A percentile compares a stretch with the other conserved stretches of the same genome.
These are phyloP conservation scores for Asterochloris sp. DNA, from an alignment of 139 green algal species.

Conservation along the genomic window DNA sequence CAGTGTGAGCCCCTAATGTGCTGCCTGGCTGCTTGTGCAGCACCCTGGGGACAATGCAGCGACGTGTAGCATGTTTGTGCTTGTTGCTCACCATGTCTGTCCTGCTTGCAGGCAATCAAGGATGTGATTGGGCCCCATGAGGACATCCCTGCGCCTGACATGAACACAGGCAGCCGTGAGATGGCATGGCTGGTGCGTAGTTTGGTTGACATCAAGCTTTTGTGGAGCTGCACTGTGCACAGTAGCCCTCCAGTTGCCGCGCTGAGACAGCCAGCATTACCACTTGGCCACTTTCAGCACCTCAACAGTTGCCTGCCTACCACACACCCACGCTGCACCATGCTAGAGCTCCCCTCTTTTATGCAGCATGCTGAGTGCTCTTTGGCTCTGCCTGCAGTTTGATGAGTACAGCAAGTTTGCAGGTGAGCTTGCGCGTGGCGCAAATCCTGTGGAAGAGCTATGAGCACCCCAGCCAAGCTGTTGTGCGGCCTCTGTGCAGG, in stretches of 20 bases:
- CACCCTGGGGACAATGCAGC: no score
- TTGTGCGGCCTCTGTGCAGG: conserved; percentile 27
- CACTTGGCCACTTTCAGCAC: no score
- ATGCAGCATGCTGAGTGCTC: neutral
- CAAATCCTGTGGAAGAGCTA: no score
- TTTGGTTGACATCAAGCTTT: no score
- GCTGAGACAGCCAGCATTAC: no score
- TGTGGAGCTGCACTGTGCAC: neutral
- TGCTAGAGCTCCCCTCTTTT: neutral
- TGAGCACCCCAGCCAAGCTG: neutral
- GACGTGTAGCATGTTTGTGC: no score
- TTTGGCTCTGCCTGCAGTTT: conserved; percentile 45
- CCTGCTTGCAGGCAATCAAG: conserved; percentile 62
- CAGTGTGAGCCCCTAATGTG: no score
- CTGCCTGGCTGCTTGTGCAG: no score
- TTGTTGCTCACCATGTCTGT: no score
- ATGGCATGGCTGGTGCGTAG: conserved; percentile 53
- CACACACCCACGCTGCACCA: no score
- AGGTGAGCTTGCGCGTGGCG: neutral
- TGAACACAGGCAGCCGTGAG: conserved; percentile 76
- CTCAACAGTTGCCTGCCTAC: no score
- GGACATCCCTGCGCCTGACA: conserved; percentile 91
- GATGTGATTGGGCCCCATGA: conserved; percentile 78
- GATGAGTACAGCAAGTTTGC: conserved; percentile 89
- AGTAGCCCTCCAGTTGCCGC: neutral